Percentiles rank a stretch among this genome's conserved stretches.
These are phyloP conservation scores for Monosporozyma aerobia DNA, from an alignment of 805 yeast species.

Conservation along the genomic window DNA sequence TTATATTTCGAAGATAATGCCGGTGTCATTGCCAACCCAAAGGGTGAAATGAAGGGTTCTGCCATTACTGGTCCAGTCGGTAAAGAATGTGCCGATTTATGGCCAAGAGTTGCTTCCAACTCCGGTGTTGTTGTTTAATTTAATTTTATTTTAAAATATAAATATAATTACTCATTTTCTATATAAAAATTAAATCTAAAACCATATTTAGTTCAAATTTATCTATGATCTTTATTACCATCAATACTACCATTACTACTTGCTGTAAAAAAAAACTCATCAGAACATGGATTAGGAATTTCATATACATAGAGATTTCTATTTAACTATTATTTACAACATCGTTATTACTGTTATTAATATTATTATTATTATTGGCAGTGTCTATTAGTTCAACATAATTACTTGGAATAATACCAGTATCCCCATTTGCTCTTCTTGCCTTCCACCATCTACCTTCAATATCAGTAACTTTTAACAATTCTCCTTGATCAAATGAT, in stretches of 20 bases:
- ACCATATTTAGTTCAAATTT: constrained; percentile 1
- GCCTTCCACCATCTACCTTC: constrained; percentile 99
- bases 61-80: constrained; percentile 99
- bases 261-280: too few species aligned
- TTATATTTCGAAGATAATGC: constrained; percentile 99
- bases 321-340: constrained; percentile 9
- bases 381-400: constrained; percentile 65
- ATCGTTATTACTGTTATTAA: constrained; percentile 7
- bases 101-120: constrained; percentile 99
- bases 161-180: not conserved
- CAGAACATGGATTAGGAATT: too few species aligned
- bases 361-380: not conserved
- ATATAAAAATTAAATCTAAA: not conserved
- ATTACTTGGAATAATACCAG: constrained; percentile 94
- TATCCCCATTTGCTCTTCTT: constrained; percentile 76
- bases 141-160: constrained; percentile 1
- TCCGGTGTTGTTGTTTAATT: constrained; percentile 99
- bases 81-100: constrained; percentile 99
- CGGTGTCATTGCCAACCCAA: constrained; percentile 99
- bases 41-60: constrained; percentile 99
- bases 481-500: constrained; percentile 82
- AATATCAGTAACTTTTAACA: constrained; percentile 84
- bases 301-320: not conserved
- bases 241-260: too few species aligned
- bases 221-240: not conserved